phyloP scores from a whole-genome alignment of 441 rosid genomes.

The Omphalea diandra region DNA sequence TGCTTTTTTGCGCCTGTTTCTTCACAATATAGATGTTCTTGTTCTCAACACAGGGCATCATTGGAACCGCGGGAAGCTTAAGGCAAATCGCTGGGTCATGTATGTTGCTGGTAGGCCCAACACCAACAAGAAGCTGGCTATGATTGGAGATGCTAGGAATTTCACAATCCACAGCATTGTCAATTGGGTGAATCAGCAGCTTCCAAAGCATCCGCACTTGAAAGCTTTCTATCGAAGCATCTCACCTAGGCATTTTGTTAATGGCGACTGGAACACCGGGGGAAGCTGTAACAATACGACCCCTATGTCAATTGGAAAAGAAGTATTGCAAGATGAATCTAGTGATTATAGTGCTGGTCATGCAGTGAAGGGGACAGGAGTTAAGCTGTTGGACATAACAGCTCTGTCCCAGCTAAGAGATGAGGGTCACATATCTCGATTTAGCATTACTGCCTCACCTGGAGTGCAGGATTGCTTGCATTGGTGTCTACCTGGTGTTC shows the following conservation, averaged over 20 bases:
- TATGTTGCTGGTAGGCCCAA: slow-evolving; percentile 62
- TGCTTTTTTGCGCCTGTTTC: slow-evolving; percentile 55
- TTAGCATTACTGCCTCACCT: slow-evolving; percentile 54
- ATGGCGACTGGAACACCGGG: slow-evolving; percentile 96
- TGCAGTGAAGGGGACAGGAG: slow-evolving; percentile 74
- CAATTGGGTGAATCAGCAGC: slow-evolving; percentile 72
- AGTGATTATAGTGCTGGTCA: slow-evolving; percentile 56
- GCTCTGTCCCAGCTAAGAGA: slow-evolving; percentile 77
- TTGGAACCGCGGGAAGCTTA: slow-evolving; percentile 89
- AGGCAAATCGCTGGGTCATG: slow-evolving; percentile 81
- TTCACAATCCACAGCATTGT: slow-evolving; percentile 81
- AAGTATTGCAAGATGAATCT: slow-evolving; percentile 67
- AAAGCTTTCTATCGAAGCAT: slow-evolving; percentile 85
- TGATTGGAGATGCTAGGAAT: slow-evolving; percentile 73
- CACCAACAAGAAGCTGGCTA: slow-evolving; percentile 57
- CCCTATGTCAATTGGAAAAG: slow-evolving; percentile 84
- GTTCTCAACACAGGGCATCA: slow-evolving; percentile 95
- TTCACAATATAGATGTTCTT: slow-evolving; percentile 57
- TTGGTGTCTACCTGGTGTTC: slow-evolving; percentile 98
- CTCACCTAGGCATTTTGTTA: slow-evolving; percentile 87
- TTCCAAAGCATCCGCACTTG: slow-evolving; percentile 50
- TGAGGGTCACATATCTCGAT: slow-evolving; percentile 90
- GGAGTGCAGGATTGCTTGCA: slow-evolving; percentile 87
- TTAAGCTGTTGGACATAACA: slow-evolving; percentile 77
- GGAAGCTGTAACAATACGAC: slow-evolving; percentile 87